Evolutionary conservation across 108 stramenopile genomes (phyloP).

Genomic region (Cylindrotheca closterium): DNA sequence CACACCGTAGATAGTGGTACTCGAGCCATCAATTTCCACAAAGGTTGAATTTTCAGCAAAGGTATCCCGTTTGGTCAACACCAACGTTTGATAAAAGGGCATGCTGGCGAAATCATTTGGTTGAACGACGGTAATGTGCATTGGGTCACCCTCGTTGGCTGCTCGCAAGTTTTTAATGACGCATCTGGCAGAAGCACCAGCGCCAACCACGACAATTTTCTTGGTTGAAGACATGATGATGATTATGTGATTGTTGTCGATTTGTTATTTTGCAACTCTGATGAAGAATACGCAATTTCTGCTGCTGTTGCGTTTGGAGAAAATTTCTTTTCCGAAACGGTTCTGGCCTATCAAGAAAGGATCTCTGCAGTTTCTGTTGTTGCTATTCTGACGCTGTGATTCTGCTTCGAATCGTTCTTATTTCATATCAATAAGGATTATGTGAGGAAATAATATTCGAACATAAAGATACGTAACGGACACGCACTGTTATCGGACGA

Average conservation of each 20-base stretch:
- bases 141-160: background rate
- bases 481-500: no score
- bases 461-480: no score
- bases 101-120: constrained; percentile 2
- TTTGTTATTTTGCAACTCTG: no score
- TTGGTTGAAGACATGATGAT: background rate
- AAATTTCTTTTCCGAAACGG: no score
- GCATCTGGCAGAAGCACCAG: constrained; percentile 1
- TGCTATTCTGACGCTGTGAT: no score
- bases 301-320: no score
- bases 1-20: background rate
- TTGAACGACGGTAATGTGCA: constrained; percentile 9
- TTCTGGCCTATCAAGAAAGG: no score
- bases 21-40: background rate
- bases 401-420: background rate
- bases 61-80: constrained; percentile 1
- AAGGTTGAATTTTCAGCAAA: constrained; percentile 5
- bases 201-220: constrained; percentile 6
- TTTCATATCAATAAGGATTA: no score
- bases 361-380: no score
- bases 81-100: constrained; percentile 10
- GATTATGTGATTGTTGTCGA: background rate
- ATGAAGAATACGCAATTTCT: no score
- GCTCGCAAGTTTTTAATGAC: background rate
- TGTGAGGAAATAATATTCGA: no score